These are phyloP conservation scores for Ophiostoma sp. DNA, from an alignment of 2,329 filamentous ascomycete species.

Conservation along the genomic window DNA sequence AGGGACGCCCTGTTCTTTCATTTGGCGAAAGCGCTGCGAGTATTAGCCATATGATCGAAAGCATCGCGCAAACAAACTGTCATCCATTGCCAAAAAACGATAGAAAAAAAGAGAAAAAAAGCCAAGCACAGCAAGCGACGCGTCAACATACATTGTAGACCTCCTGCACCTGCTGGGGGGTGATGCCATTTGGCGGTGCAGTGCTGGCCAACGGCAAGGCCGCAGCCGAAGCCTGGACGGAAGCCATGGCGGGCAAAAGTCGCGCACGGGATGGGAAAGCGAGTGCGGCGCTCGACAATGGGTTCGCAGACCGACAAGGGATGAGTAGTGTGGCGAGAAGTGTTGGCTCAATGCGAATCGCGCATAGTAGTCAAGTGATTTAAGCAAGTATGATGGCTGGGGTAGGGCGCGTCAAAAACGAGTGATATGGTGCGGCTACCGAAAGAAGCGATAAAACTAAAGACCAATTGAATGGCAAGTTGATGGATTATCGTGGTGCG, in stretches of 20 bases:
- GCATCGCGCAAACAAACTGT: too few relatives aligned
- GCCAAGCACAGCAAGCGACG: not conserved
- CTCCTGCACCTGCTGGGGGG: constrained; percentile 71
- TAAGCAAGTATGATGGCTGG: not conserved
- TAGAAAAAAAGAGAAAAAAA: not conserved
- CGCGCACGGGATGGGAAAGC: not conserved
- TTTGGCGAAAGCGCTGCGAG: constrained; percentile 73
- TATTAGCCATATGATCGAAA: not conserved
- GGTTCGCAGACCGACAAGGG: not conserved
- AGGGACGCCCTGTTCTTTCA: constrained; percentile 79
- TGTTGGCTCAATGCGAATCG: constrained; percentile 15
- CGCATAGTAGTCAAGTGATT: constrained; percentile 17
- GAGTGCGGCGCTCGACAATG: constrained; percentile 28
- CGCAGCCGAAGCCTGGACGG: constrained; percentile 64
- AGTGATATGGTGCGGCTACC: constrained; percentile 13
- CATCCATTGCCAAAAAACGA: not conserved
- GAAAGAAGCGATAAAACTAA: not conserved
- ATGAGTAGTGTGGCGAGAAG: constrained; percentile 11
- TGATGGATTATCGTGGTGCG: not conserved
- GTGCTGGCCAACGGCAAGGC: constrained; percentile 60
- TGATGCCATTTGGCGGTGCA: constrained; percentile 61
- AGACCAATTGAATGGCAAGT: not conserved
- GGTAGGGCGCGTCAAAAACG: constrained; percentile 18
- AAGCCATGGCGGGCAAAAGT: constrained; percentile 59
- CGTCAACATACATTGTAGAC: constrained; percentile 39